Evolutionary conservation across 2,329 filamentous ascomycete species (phyloP).

Genomic region (Alternaria sp.): DNA sequence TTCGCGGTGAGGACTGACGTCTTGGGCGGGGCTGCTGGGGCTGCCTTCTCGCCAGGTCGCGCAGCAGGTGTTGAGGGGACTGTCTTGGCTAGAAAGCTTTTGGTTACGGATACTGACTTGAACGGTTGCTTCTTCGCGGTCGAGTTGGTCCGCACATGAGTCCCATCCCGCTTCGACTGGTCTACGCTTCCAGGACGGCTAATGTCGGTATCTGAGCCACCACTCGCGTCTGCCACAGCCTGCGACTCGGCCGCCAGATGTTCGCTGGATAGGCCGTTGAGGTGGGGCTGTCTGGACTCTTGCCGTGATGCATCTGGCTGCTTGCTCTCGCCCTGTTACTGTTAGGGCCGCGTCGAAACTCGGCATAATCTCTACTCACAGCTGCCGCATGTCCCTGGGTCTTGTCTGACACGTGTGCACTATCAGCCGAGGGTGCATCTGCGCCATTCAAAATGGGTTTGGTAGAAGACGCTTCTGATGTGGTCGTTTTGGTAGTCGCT

Average conservation of each 20-base stretch:
- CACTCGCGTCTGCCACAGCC: slow-evolving; percentile 72
- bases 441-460: slow-evolving; percentile 35
- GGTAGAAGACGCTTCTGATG: slow-evolving; percentile 50
- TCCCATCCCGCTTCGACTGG: slow-evolving; percentile 65
- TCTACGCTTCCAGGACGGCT: slow-evolving; percentile 64
- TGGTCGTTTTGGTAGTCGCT: slow-evolving; percentile 40
- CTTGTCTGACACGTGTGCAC: slow-evolving; percentile 28
- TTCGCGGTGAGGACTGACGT: slow-evolving; percentile 64
- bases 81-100: slow-evolving; percentile 81
- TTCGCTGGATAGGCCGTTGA: slow-evolving; percentile 49
- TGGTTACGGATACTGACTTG: slow-evolving; percentile 86
- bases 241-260: slow-evolving; percentile 44
- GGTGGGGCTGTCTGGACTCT: slow-evolving; percentile 35
- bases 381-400: slow-evolving; percentile 21
- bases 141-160: slow-evolving; percentile 65
- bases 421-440: slow-evolving; percentile 26
- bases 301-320: slow-evolving; percentile 18
- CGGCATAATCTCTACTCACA: slow-evolving; percentile 31
- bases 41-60: slow-evolving; percentile 65
- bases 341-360: slow-evolving; percentile 23
- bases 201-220: slow-evolving; percentile 79
- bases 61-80: slow-evolving; percentile 60
- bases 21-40: slow-evolving; percentile 50
- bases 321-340: slow-evolving; percentile 24
- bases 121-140: slow-evolving; percentile 77